phyloP scores from a whole-genome alignment of 768 basidiomycete species.

The Inosperma sp. region DNA sequence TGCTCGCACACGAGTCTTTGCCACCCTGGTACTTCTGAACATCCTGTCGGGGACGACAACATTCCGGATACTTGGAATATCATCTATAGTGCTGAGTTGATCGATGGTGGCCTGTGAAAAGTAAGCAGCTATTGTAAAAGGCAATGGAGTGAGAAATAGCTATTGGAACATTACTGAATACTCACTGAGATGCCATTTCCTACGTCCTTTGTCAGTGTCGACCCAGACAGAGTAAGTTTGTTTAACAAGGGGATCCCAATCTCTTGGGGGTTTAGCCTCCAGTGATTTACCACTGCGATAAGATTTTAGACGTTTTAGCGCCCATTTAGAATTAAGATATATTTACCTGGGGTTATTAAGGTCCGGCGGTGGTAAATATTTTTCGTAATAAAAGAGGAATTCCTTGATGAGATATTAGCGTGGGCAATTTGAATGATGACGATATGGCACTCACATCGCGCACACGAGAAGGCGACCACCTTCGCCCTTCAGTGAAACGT shows the following conservation, averaged over 20 bases:
- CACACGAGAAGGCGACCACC: slow-evolving; percentile 81
- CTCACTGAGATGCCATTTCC: slow-evolving; percentile 84
- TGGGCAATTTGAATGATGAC: slow-evolving; percentile 6
- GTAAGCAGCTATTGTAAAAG: slow-evolving; percentile 58
- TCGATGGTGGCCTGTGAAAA: slow-evolving; percentile 76
- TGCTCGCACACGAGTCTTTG: slow-evolving; percentile 43
- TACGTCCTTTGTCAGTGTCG: slow-evolving; percentile 53
- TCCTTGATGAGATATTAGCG: slow-evolving; percentile 43
- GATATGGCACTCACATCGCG: slow-evolving; percentile 56
- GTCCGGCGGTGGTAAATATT: slow-evolving; percentile 49
- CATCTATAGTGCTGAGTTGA: slow-evolving; percentile 65
- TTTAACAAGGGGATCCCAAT: slow-evolving; percentile 71
- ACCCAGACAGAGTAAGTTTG: slow-evolving; percentile 84
- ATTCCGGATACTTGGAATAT: slow-evolving; percentile 53
- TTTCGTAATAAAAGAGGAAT: slow-evolving; percentile 83
- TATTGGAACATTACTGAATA: slow-evolving; percentile 9
- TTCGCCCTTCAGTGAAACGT: slow-evolving; percentile 77
- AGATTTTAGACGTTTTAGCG: slow-evolving; percentile 12
- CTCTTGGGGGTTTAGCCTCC: slow-evolving; percentile 51
- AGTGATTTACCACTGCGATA: slow-evolving; percentile 19
- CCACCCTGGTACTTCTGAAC: slow-evolving; percentile 64
- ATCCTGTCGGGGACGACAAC: slow-evolving; percentile 61
- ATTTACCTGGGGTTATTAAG: slow-evolving; percentile 40
- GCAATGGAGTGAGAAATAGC: slow-evolving; percentile 1
- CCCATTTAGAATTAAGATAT: slow-evolving; percentile 4